phyloP scores from a whole-genome alignment of 495 filamentous ascomycete genomes.

The Daldinia concentrica region DNA sequence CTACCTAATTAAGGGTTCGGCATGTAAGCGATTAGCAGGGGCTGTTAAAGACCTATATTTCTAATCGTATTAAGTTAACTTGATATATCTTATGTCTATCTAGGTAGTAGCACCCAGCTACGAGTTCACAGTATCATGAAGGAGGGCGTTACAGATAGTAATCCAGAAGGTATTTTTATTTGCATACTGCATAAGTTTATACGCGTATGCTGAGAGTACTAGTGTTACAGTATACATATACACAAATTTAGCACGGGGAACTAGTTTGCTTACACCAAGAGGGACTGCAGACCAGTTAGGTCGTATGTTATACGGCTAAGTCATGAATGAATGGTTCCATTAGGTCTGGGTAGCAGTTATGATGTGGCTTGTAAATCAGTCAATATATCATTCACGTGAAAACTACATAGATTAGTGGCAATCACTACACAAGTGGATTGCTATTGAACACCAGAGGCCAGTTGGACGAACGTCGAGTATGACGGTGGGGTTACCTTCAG shows the following conservation, averaged over 20 bases:
- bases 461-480: background rate
- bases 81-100: background rate
- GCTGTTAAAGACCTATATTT: background rate
- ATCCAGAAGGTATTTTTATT: too few species aligned
- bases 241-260: background rate
- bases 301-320: background rate
- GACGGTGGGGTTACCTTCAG: background rate
- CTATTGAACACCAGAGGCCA: background rate
- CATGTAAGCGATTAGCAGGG: background rate
- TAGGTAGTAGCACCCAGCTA: background rate
- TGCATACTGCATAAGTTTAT: background rate
- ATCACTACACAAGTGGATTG: background rate
- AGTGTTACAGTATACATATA: background rate
- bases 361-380: background rate
- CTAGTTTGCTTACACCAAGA: background rate
- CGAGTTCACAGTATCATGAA: background rate
- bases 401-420: background rate
- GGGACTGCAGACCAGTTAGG: background rate
- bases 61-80: background rate
- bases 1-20: background rate
- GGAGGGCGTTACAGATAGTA: too few species aligned
- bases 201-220: background rate
- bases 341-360: background rate
- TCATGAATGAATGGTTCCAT: background rate
- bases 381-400: background rate